Base-by-base conservation (phyloP, 2,329 filamentous ascomycete species). In the Cladophialophora immunda region DNA sequence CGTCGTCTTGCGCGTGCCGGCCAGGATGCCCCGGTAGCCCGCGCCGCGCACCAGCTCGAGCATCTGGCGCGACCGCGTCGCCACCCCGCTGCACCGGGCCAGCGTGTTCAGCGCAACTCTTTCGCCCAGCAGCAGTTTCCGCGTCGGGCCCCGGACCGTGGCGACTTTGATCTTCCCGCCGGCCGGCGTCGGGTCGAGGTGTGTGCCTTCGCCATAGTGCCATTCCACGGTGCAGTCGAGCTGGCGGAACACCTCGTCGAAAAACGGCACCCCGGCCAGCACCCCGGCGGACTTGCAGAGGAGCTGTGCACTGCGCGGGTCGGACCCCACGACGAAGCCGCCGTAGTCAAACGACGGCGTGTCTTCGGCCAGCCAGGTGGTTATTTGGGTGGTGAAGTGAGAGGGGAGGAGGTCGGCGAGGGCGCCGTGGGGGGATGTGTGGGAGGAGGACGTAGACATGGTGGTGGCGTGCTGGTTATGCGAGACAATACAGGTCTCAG, bases 331-430 rank as follows among this genome's bases (percentile, higher is more conserved):
- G 6, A 99, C 95, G 79, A 97, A 99, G 68, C 95, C 95, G 75
- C 92, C 95, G 78, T 97, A 97, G 84, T 99, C 95, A 81, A 97
- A 94, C 61, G 92, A 95, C 4, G 95, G 95, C 2, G 93, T 96
- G 82, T 99, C 95, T 81, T 99, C 95, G 75, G 93, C 92, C 15
- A 97, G 90, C 95, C 95, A 99, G 75, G 87, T 64, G 6, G 71
- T 73, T 29, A 72, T 68, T 32, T 73, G 68, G 34, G 71, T 70
- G 6, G 70, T 73, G 68, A 74, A 72, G 63, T 69, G 72, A 6
- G 64, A 72, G 11, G 72, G 72, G 27, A 73, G 71, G 15, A 73
- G 69, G 56, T 73, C 71, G 15, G 69, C 67, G 25, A 71, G 69
- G 29, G 59, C 64, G 53, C 71, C 71, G 41, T 73, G 71, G 22